Percentiles rank a stretch among this genome's conserved stretches.
These are phyloP conservation scores for Cutaneotrichosporon daszewskae DNA, from an alignment of 1,284 basidiomycete genomes.

Conservation along the genomic window DNA sequence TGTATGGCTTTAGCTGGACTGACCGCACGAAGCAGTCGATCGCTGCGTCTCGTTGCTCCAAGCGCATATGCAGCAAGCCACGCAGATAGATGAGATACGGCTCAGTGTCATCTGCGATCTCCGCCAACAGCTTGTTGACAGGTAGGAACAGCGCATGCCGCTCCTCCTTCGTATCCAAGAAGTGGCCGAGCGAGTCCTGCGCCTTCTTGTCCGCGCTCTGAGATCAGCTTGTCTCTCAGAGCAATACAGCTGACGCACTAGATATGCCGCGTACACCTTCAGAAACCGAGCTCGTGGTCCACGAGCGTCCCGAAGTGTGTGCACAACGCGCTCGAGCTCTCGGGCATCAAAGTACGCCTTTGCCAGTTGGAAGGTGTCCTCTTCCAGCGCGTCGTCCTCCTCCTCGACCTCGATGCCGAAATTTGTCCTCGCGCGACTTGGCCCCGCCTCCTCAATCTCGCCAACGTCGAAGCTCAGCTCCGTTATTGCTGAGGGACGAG, in stretches of 20 bases:
- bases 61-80: slow-evolving; percentile 69
- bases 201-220: slow-evolving; percentile 47
- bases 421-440: slow-evolving; percentile 23
- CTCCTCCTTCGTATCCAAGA: slow-evolving; percentile 59
- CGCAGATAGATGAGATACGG: slow-evolving; percentile 75
- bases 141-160: slow-evolving; percentile 62
- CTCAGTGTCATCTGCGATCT: slow-evolving; percentile 60
- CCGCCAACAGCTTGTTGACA: slow-evolving; percentile 58
- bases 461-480: slow-evolving; percentile 7
- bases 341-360: slow-evolving; percentile 70
- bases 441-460: slow-evolving; percentile 22
- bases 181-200: slow-evolving; percentile 46
- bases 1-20: slow-evolving; percentile 79
- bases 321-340: slow-evolving; percentile 71
- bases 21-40: slow-evolving; percentile 75
- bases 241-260: slow-evolving; percentile 56
- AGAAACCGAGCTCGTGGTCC: slow-evolving; percentile 73
- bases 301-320: slow-evolving; percentile 58
- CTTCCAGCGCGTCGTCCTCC: slow-evolving; percentile 59
- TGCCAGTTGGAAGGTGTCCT: slow-evolving; percentile 60
- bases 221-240: slow-evolving; percentile 12
- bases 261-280: slow-evolving; percentile 70
- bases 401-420: slow-evolving; percentile 51
- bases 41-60: slow-evolving; percentile 74
- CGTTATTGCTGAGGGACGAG: neutral